Evolutionary conservation across 768 basidiomycete species (phyloP), one percentile per base, ranked within the genome.

Genomic region (Phylloporus rhodoxanthus): DNA sequence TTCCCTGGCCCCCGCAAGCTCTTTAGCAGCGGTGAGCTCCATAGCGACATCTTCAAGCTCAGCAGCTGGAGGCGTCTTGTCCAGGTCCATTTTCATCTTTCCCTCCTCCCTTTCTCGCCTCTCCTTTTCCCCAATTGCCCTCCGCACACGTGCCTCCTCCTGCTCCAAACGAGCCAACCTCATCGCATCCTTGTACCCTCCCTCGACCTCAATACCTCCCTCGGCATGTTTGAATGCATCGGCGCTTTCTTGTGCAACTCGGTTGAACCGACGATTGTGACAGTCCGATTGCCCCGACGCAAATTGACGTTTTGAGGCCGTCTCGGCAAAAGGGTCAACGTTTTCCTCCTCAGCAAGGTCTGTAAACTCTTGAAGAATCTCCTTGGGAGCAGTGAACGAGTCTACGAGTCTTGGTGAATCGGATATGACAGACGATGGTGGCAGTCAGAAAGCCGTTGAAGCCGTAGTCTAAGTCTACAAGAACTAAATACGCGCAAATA

Each of bases 141-240:
- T 74, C 63, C 77, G 75, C 30, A 98, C 92, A 53, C 89, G 73
- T 57, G 72, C 75, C 70, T 98, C 96, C 71, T 98, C 96, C 70
- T 90, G 87, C 76, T 98, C 93, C 68, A 99, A 71, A 64, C 84
- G 81, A 52, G 87, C 76, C 58, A 94, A 62, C 63, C 92, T 78
- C 96, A 98, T 99, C 11, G 92, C 89, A 64, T 97, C 95, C 64
- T 90, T 94, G 68, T 98, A 99, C 3, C 89, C 88, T 40, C 91
- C 91, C 62, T 91, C 90, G 1, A 78, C 76, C 25, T 82, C 80
- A 55, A 74, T 74, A 0, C 83, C 86, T 46, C 86, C 87, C 51
- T 81, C 80, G 3, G 62, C 75, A 32, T 82, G 76, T 51, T 79
- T 72, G 59, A 91, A 92, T 0, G 82, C 89, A 69, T 91, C 88